Conservation (phyloP, 1,139 yeast species). For the Scheffersomyces insectosa region DNA sequence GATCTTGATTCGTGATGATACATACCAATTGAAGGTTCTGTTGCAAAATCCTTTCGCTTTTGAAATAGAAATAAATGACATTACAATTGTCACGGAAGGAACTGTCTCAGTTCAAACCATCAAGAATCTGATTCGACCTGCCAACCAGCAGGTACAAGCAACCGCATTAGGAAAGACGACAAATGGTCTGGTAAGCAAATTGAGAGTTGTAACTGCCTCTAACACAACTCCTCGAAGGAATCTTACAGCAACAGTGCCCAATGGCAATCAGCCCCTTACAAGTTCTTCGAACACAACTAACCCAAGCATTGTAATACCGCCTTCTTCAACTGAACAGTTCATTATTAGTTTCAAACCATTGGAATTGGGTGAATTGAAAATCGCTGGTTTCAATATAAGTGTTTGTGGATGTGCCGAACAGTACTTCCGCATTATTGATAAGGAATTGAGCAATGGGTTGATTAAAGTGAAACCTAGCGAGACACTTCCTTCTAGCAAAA, state of each 20-base stretch:
- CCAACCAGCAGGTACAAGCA: neutral
- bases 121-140: conserved; percentile 7
- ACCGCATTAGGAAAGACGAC: neutral
- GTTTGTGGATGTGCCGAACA: conserved; percentile 33
- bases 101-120: conserved; percentile 31
- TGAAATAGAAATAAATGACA: conserved; percentile 61
- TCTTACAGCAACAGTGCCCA: neutral
- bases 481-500: neutral
- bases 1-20: conserved; percentile 56
- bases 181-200: neutral
- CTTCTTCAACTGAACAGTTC: conserved; percentile 32
- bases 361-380: conserved; percentile 28
- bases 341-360: conserved; percentile 38
- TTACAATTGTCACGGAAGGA: conserved; percentile 43
- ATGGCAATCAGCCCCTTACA: neutral
- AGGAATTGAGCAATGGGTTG: conserved; percentile 20
- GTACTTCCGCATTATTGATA: conserved; percentile 30
- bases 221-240: neutral
- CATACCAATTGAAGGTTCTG: conserved; percentile 51
- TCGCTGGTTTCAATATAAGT: conserved; percentile 32
- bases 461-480: conserved; percentile 16
- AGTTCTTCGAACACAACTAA: neutral
- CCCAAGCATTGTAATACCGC: conserved; percentile 19
- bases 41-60: conserved; percentile 83
- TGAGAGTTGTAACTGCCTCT: neutral